These are phyloP conservation scores for Magnolia sinica DNA, from an alignment of 164 flowering plant species.

Conservation along the genomic window DNA sequence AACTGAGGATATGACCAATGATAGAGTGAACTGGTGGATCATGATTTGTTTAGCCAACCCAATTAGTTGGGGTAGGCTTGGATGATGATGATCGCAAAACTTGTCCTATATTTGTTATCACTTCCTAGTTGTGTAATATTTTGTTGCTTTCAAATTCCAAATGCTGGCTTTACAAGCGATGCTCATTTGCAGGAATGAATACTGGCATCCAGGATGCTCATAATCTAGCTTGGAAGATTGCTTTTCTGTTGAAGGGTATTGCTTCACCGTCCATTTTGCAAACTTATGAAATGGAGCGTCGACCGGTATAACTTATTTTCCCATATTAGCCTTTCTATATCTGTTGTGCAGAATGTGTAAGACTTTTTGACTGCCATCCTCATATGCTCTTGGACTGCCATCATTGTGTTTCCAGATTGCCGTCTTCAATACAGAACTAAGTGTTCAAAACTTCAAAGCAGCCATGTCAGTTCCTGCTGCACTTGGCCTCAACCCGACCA, in stretches of 20 bases:
- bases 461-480: constrained; percentile 96
- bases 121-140: not conserved
- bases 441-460: constrained; percentile 85
- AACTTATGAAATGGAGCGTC: constrained; percentile 82
- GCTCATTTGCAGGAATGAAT: constrained; percentile 73
- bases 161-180: not conserved
- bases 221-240: constrained; percentile 97
- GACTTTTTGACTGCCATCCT: constrained; percentile 5
- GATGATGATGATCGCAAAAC: no score
- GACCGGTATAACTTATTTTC: constrained; percentile 53
- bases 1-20: no score
- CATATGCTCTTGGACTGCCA: not conserved
- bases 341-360: not conserved
- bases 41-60: no score
- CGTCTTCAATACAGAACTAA: constrained; percentile 70
- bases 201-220: constrained; percentile 99
- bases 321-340: not conserved
- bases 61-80: no score
- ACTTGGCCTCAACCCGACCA: constrained; percentile 84
- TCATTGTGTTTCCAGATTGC: constrained; percentile 52
- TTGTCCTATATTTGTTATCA: not conserved
- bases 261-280: constrained; percentile 61
- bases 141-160: constrained; percentile 1
- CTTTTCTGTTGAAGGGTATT: constrained; percentile 58
- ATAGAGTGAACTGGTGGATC: no score